Percentiles rank a stretch among this genome's conserved stretches.
Conservation (phyloP, 441 rosid species). For the Francoa sonchifolia region DNA sequence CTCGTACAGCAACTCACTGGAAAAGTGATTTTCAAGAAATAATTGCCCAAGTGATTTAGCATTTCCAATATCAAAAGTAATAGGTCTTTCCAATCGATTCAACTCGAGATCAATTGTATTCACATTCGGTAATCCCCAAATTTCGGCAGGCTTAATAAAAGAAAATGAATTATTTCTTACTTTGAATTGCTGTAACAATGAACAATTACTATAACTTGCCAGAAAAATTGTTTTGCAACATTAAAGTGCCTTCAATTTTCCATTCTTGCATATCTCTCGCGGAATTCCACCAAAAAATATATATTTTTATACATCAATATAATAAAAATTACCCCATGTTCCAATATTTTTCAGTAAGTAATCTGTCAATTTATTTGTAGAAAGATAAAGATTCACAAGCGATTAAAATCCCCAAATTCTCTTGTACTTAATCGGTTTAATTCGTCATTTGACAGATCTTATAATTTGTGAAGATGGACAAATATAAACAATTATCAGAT, state of each 20-base stretch:
- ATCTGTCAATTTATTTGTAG: too few species aligned
- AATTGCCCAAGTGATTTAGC: conserved; percentile 43
- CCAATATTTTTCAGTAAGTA: too few species aligned
- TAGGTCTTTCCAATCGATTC: conserved; percentile 52
- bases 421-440: too few species aligned
- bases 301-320: conserved; percentile 78
- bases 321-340: conserved; percentile 57
- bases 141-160: conserved; percentile 55
- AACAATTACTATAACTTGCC: conserved; percentile 46
- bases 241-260: conserved; percentile 56
- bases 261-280: conserved; percentile 72
- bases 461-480: too few species aligned
- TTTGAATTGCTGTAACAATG: conserved; percentile 48
- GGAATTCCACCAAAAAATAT: conserved; percentile 64
- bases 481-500: too few species aligned
- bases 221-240: conserved; percentile 79
- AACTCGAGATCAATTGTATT: conserved; percentile 47
- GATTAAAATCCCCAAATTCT: too few species aligned
- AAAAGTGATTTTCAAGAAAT: conserved; percentile 37
- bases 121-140: conserved; percentile 72
- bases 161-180: conserved; percentile 56
- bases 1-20: conserved; percentile 63
- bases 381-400: too few species aligned
- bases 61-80: conserved; percentile 43
- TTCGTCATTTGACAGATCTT: too few species aligned